These are phyloP conservation scores for Pholiota adiposa DNA, from an alignment of 1,284 basidiomycete species.

Conservation along the genomic window DNA sequence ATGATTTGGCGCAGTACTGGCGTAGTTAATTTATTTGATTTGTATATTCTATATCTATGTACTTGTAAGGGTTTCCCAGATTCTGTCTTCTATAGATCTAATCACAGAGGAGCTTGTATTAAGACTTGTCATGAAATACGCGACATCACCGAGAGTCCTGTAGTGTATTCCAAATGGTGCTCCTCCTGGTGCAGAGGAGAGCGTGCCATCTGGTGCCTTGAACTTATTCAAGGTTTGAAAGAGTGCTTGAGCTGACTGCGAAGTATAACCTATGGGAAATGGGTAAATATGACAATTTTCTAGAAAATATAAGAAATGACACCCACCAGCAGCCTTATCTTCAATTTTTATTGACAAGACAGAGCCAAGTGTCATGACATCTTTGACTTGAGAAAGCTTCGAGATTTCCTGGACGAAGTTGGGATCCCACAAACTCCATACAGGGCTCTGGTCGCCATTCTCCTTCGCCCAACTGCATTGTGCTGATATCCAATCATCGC, in stretches of 20 bases:
- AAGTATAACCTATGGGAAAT: constrained; percentile 68
- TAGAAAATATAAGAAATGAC: background rate
- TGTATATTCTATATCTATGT: constrained; percentile 21
- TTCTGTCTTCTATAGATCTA: constrained; percentile 61
- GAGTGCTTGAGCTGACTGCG: constrained; percentile 67
- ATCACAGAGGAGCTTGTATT: constrained; percentile 67
- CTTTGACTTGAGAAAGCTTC: constrained; percentile 58
- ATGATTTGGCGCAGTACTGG: constrained; percentile 87
- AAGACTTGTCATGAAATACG: constrained; percentile 94
- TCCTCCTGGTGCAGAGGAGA: constrained; percentile 56
- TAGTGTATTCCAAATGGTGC: constrained; percentile 81
- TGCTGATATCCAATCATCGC: constrained; percentile 61
- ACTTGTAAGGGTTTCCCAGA: constrained; percentile 48
- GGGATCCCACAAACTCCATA: constrained; percentile 92
- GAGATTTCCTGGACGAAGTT: constrained; percentile 74
- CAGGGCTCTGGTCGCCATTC: constrained; percentile 25
- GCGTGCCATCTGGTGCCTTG: constrained; percentile 21
- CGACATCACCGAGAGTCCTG: constrained; percentile 89
- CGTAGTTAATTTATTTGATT: constrained; percentile 49
- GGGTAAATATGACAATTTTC: constrained; percentile 1
- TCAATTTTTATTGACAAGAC: constrained; percentile 84
- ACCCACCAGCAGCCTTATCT: constrained; percentile 61
- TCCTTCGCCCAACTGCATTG: constrained; percentile 37
- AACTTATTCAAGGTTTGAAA: constrained; percentile 52
- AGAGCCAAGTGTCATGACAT: constrained; percentile 88